Base-by-base conservation (phyloP, 805 yeast species). In the Suhomyces vadensis region DNA sequence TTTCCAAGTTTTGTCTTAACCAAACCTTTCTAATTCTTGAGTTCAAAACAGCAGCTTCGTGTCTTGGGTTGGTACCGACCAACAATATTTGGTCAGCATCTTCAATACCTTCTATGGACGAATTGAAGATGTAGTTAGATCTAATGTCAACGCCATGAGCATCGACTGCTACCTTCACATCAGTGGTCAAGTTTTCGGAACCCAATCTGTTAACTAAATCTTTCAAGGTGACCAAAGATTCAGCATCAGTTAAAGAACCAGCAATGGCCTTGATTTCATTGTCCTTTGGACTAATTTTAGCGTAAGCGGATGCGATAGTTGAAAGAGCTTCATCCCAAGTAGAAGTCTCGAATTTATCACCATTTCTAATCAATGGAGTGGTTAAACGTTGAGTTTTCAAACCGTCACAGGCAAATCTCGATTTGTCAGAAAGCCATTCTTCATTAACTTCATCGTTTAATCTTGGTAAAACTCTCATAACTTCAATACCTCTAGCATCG, bases 371-470 rank as follows among this genome's bases (percentile, higher is more conserved):
- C 60, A 87, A 74, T 14, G 96, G 96, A 42, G 82, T 80, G 24
- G 95, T 87, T 55, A 87, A 76, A 59, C 96, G 79, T 74, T 87
- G 96, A 46, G 89, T 85, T 71, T 83, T 84, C 61, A 88, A 77
- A 31, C 94, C 96, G 62, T 87, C 96, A 57, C 81, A 81, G 24
- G 95, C 90, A 61, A 83, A 87, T 58, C 96, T 78, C 11, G 95
- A 77, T 71, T 88, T 87, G 71, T 87, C 96, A 37, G 88, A 81
- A 56, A 87, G 84, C 96, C 96, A 87, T 70, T 88, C 96, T 68
- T 88, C 94, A 63, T 87, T 87, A 57, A 88, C 75, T 50, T 86
- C 94, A 56, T 87, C 96, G 64, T 87, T 87, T 55, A 86, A 73
- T 65, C 95, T 79, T 49, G 96, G 96, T 56, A 88, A 72, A 25